Percentiles rank a stretch among this genome's conserved stretches.
These are phyloP conservation scores for Talaromyces piceae DNA, from an alignment of 2,329 filamentous ascomycete species.

Conservation along the genomic window DNA sequence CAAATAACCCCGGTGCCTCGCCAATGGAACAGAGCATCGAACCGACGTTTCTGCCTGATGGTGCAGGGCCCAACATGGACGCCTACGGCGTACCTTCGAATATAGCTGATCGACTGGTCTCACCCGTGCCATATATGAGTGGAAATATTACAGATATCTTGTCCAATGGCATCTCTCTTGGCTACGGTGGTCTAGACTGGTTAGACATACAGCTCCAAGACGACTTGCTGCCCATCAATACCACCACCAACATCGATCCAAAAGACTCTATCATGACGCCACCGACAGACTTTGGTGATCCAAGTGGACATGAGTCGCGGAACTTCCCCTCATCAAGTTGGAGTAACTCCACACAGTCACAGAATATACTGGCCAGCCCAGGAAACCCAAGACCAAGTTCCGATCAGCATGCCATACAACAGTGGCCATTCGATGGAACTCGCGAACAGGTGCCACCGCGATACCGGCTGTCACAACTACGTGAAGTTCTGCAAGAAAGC, in stretches of 20 bases:
- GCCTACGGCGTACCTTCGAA: neutral
- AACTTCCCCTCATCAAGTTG: neutral
- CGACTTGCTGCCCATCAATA: neutral
- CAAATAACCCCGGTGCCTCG: neutral
- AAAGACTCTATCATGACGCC: neutral
- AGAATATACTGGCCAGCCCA: neutral
- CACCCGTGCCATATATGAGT: neutral
- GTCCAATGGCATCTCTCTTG: neutral
- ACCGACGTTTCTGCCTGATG: neutral
- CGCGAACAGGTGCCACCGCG: slow-evolving; percentile 1
- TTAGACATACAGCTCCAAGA: slow-evolving; percentile 8
- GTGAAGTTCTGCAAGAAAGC: slow-evolving; percentile 2
- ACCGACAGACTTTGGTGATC: neutral
- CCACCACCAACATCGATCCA: neutral
- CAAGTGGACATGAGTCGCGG: neutral
- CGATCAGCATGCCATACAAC: neutral
- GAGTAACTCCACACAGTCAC: neutral
- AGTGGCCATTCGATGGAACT: slow-evolving; percentile 5
- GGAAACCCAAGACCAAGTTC: neutral
- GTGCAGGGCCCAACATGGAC: neutral
- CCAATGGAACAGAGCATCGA: neutral
- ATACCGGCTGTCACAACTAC: slow-evolving; percentile 2
- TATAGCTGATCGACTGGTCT: neutral
- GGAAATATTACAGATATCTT: neutral
- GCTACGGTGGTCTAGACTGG: slow-evolving; percentile 5